Conservation (phyloP, 768 basidiomycete species). For the Daedalea quercina region DNA sequence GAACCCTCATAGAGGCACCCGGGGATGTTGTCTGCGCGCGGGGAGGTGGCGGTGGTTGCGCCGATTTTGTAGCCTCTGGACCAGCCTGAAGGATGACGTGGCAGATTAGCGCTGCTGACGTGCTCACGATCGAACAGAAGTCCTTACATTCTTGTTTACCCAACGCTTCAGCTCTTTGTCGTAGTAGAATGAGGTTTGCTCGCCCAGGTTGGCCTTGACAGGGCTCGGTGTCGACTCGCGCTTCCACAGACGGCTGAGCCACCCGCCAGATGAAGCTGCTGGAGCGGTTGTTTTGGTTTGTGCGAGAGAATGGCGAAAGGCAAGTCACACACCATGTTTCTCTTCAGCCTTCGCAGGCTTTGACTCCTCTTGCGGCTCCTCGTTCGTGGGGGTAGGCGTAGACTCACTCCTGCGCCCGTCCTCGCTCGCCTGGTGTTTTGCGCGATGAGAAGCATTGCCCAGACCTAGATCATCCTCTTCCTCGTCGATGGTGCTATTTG, state of each 20-base stretch:
- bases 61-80: conserved; percentile 43
- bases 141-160: conserved; percentile 85
- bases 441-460: conserved; percentile 59
- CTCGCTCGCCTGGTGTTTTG: conserved; percentile 16
- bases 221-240: conserved; percentile 62
- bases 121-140: neutral
- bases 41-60: conserved; percentile 72
- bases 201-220: conserved; percentile 87
- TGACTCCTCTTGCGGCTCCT: conserved; percentile 11
- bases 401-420: neutral
- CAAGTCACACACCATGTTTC: conserved; percentile 25
- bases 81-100: conserved; percentile 38
- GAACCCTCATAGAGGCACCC: conserved; percentile 36
- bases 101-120: neutral
- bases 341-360: conserved; percentile 16
- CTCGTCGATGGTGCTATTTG: conserved; percentile 35
- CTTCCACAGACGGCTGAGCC: conserved; percentile 83
- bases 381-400: conserved; percentile 12
- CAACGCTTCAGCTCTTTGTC: conserved; percentile 94
- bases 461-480: conserved; percentile 89
- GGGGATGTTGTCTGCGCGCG: conserved; percentile 87
- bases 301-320: no score
- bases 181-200: conserved; percentile 85
- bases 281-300: no score
- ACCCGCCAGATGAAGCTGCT: conserved; percentile 43